Evolutionary conservation across 331 rosid species (phyloP).

Genomic region (Erythrophleum ivorense): DNA sequence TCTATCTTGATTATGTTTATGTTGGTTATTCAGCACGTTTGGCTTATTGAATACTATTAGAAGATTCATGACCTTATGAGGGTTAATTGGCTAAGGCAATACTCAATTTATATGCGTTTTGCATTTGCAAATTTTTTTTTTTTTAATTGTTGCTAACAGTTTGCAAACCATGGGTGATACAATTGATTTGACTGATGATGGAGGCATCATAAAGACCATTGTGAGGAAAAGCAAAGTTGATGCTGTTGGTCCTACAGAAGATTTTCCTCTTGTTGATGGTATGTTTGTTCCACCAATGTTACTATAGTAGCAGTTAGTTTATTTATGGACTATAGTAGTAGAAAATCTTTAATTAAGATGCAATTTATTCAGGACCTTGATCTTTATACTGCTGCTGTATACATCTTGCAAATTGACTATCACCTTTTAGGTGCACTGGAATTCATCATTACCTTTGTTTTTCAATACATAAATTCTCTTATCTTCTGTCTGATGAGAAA

Average conservation of each 20-base stretch:
- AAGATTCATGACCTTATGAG: background rate
- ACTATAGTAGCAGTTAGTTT: background rate
- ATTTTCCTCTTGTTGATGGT: constrained; percentile 96
- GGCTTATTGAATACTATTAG: background rate
- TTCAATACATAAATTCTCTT: background rate
- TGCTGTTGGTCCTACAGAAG: constrained; percentile 79
- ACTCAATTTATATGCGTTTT: constrained; percentile 7
- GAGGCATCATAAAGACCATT: constrained; percentile 83
- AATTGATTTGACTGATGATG: constrained; percentile 86
- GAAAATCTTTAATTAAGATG: background rate
- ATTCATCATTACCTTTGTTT: background rate
- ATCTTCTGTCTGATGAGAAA: background rate
- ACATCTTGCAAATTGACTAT: background rate
- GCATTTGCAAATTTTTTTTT: constrained; percentile 22
- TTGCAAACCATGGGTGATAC: constrained; percentile 73
- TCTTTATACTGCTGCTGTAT: background rate
- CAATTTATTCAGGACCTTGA: constrained; percentile 17
- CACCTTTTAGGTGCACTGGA: background rate
- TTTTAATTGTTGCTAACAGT: constrained; percentile 29
- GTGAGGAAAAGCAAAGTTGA: constrained; percentile 72
- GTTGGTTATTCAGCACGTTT: constrained; percentile 1
- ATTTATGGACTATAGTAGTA: background rate
- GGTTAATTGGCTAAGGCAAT: background rate
- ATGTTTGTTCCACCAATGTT: constrained; percentile 24
- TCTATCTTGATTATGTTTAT: background rate